Base-by-base conservation (phyloP, 495 filamentous ascomycete species). In the Podospora comata region DNA sequence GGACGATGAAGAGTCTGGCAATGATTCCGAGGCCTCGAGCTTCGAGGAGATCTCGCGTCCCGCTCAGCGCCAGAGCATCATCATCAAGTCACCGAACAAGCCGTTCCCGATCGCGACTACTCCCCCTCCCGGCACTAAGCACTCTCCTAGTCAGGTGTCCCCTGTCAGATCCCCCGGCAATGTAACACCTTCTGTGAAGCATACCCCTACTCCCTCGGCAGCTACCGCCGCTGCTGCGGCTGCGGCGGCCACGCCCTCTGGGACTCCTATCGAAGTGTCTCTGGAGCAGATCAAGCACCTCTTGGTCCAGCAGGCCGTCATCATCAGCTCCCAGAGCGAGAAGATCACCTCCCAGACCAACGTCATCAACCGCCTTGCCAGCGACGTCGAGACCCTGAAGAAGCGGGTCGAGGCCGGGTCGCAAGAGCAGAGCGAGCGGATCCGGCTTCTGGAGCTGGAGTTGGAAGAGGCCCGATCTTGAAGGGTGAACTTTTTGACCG, bases 11-110 rank as follows among this genome's bases (percentile, higher is more conserved):
- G 87, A 86, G 20, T 86, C 85, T 13, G 79, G 80, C 15, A 81
- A 80, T 15, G 81, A 86, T 9, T 87, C 89, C 62, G 91, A 92
- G 59, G 83, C 85, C 15, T 93, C 91, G 4, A 91, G 88, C 79
- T 97, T 97, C 73, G 91, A 96, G 74, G 91, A 94, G 72, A 83
- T 92, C 20, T 71, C 90, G n/a, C 91, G 91, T 71, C 83, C 82
- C 9, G 63, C 75, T 2, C 77, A 81, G 62, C 78, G 81, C 55
- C 72, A 76, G 39, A 68, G 76, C 57, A 70, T 73, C 48, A 71
- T 76, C 3, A 61, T 71, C 62, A 68, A 68, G 2, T 65, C 69
- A 60, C 71, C 76, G 60, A 71, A 76, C 44, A 79, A 79, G 68
- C 68, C 69, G 20, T 62, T 67, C 48, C 62, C 68, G 27, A 48